phyloP scores from a whole-genome alignment of 148 eudicot species.

The Rhododendron griersonianum region DNA sequence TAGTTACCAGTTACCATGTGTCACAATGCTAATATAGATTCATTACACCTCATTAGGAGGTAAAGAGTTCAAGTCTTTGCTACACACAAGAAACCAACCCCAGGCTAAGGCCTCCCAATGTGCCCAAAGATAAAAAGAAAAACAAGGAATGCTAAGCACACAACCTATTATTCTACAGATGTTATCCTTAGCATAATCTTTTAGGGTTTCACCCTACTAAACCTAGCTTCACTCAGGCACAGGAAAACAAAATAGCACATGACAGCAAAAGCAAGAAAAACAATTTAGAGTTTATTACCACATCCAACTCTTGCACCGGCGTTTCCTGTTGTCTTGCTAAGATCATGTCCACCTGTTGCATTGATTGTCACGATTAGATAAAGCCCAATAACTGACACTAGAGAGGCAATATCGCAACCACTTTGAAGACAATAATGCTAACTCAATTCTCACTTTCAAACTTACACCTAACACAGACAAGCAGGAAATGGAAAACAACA shows the following conservation, averaged over 20 bases:
- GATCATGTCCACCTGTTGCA: constrained; percentile 81
- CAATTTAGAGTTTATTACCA: constrained; percentile 39
- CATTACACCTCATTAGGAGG: neutral
- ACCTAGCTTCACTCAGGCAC: neutral
- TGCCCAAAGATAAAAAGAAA: neutral
- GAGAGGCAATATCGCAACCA: neutral
- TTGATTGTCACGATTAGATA: constrained; percentile 15
- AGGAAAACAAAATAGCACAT: neutral
- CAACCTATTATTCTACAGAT: neutral
- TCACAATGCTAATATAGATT: neutral
- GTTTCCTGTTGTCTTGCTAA: constrained; percentile 90
- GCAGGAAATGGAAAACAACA: neutral
- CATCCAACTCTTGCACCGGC: constrained; percentile 93
- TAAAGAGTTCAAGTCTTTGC: neutral
- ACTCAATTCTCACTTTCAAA: neutral
- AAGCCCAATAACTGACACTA: neutral
- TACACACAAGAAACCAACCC: neutral
- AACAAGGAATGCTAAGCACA: neutral
- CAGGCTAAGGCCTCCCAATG: neutral
- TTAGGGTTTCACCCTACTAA: neutral
- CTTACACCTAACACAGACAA: neutral
- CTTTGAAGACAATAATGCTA: neutral
- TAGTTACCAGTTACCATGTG: neutral
- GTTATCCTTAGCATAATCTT: neutral
- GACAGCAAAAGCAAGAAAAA: neutral